These are phyloP conservation scores for Seiridium unicorne DNA, from an alignment of 2,329 filamentous ascomycete genomes.

Conservation along the genomic window DNA sequence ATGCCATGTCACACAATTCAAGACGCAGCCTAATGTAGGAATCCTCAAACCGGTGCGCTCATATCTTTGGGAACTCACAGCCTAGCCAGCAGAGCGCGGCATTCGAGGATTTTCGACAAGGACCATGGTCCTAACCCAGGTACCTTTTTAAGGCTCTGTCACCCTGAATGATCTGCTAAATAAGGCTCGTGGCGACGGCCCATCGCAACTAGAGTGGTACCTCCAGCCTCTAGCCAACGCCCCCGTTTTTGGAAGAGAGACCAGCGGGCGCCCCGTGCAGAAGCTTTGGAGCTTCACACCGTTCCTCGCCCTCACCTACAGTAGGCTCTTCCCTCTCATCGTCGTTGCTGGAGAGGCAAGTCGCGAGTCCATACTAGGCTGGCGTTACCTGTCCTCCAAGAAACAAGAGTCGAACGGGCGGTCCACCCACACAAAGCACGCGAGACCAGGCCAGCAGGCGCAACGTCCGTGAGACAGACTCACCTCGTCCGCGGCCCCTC, in stretches of 20 bases:
- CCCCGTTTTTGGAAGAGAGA: neutral
- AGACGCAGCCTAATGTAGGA: neutral
- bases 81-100: too few relatives aligned
- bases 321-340: neutral
- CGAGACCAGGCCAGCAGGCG: neutral
- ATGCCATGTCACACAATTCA: neutral
- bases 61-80: too few relatives aligned
- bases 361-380: too few relatives aligned
- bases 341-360: too few relatives aligned
- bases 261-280: conserved; percentile 24
- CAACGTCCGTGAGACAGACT: neutral
- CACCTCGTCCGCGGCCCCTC: neutral
- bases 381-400: too few relatives aligned
- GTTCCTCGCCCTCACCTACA: neutral
- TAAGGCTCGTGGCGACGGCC: conserved; percentile 4
- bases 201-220: conserved; percentile 3
- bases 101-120: neutral
- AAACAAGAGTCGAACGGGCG: neutral
- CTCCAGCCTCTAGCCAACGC: neutral
- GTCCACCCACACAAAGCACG: conserved; percentile 1
- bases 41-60: too few relatives aligned
- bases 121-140: conserved; percentile 1
- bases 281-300: conserved; percentile 16
- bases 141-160: neutral
- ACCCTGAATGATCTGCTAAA: neutral